A percentile compares a stretch with the other conserved stretches of the same genome.
Conservation (phyloP, 108 stramenopile species). For the Ochromonas danica region DNA sequence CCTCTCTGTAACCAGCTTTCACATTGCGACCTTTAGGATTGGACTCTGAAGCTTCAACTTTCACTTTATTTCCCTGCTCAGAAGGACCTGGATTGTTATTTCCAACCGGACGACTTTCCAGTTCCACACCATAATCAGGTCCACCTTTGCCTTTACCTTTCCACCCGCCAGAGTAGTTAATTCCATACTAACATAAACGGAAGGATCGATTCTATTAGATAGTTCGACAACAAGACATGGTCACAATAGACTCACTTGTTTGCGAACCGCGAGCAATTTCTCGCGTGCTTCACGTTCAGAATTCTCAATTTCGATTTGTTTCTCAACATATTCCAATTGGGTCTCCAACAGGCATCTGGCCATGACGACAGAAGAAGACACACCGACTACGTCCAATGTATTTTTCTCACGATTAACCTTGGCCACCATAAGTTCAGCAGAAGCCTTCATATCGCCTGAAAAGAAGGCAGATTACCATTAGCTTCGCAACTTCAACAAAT, state of each 20-base stretch:
- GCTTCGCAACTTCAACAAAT: too few species aligned
- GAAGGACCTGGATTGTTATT: background rate
- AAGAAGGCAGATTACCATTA: too few species aligned
- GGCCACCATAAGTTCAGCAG: background rate
- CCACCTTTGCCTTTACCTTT: background rate
- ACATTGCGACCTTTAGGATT: too few species aligned
- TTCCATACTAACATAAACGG: background rate
- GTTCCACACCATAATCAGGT: background rate
- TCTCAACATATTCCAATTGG: slow-evolving; percentile 25
- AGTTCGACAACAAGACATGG: too few species aligned
- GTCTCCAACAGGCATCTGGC: background rate
- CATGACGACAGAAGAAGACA: background rate
- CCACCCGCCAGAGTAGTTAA: background rate
- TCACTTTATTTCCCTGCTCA: background rate
- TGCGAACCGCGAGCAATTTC: slow-evolving; percentile 7
- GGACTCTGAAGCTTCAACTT: too few species aligned
- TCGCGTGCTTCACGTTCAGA: background rate
- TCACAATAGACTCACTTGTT: too few species aligned
- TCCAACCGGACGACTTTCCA: background rate
- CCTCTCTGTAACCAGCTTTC: too few species aligned
- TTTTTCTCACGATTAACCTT: background rate
- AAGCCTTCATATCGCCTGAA: background rate
- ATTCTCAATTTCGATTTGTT: slow-evolving; percentile 21
- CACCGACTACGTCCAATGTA: background rate
- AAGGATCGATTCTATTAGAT: too few species aligned